Evolutionary conservation across 2,329 filamentous ascomycete genomes (phyloP), one percentile per base, ranked within the genome.

Genomic region (Escovopsis sp.): DNA sequence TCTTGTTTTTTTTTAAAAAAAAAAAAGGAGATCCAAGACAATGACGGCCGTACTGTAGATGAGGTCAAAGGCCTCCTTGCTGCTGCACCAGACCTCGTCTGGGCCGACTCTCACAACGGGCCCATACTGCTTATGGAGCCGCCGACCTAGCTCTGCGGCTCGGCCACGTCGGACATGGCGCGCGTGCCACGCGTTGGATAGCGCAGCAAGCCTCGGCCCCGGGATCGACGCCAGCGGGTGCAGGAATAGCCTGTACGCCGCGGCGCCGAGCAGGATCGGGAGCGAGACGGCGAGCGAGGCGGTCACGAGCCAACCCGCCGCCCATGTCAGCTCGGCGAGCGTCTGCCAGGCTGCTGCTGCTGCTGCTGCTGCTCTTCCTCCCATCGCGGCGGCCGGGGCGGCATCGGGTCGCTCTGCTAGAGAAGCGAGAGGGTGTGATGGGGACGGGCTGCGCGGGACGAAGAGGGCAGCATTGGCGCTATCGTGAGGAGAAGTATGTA

Each of bases 31-130:
- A 6, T 6, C 10, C 28, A 30, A 30, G 28, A 10, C 28, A 30
- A 3, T 6, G 28, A 30, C 28, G 28, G 6, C 51, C 63, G 15
- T 46, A 70, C 69, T 57, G 52, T 73, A 74, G 7, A 72, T 69
- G 1, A 56, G 49, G 43, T 62, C 62, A 45, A 67, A 71, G 0
- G 65, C 70, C 39, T 70, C 67, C 19, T 53, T 59, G 3, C 63
- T 68, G 44, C 67, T 56, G 26, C 73, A 67, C 66, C 70, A 74
- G 6, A 75, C 60, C 49, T 75, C 71, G 32, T 72, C 63, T 0
- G 72, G 72, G 0, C 68, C 68, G 7, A 75, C 64, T 0, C 72
- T 62, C n/a, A 76, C 72, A 3, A 63, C 56, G 0, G 67, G 62
- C 0, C 72, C 72, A 45, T 74, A 73, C 10, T 45, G 53, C 0